Conservation (phyloP, 2,329 filamentous ascomycete species). For the Fonsecaea erecta region DNA sequence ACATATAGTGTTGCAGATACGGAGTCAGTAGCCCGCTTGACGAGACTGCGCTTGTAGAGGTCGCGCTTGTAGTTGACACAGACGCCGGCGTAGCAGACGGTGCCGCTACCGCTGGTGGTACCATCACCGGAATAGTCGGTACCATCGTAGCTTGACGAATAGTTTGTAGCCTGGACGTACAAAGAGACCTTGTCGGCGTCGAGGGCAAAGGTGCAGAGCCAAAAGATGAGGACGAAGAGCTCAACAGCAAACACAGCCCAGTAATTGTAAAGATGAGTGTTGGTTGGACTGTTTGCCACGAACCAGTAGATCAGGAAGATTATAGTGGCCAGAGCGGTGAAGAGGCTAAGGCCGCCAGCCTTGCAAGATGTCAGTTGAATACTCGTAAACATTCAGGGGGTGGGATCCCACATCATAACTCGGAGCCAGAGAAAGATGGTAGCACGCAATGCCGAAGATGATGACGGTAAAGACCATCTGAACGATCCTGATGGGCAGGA, state of each 20-base stretch:
- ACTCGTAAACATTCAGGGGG: neutral
- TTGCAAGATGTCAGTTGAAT: neutral
- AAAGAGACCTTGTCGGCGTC: neutral
- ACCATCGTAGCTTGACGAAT: neutral
- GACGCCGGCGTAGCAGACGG: neutral
- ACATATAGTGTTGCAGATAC: neutral
- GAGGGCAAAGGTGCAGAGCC: slow-evolving; percentile 1
- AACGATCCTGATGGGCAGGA: neutral
- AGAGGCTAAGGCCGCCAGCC: neutral
- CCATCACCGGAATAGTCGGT: neutral
- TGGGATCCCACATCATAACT: neutral
- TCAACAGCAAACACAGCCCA: neutral
- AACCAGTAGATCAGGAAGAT: slow-evolving; percentile 3
- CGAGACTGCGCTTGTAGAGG: neutral
- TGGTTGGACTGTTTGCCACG: neutral
- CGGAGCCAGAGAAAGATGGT: neutral
- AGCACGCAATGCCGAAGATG: neutral
- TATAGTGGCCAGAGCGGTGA: neutral
- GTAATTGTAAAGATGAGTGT: neutral
- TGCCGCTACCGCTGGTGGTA: neutral
- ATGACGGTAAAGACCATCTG: neutral
- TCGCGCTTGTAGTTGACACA: neutral
- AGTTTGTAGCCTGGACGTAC: neutral
- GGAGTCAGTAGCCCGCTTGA: neutral
- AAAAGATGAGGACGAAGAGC: slow-evolving; percentile 2